Conservation (phyloP, 208 protist genomes). For the Naegleria lovaniensis region DNA sequence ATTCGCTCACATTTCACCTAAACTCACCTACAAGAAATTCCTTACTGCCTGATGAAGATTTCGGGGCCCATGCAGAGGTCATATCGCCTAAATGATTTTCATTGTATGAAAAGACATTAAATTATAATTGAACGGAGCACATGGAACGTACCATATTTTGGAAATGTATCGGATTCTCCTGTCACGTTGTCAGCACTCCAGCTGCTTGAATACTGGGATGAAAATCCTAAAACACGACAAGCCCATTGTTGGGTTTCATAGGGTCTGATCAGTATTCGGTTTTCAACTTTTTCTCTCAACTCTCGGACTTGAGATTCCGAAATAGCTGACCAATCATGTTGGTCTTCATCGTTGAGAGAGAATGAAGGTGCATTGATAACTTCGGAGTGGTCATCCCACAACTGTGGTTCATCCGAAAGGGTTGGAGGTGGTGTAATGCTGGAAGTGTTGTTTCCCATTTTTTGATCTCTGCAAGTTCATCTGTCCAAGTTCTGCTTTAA, state of each 20-base stretch:
- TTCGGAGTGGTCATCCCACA: too few species aligned
- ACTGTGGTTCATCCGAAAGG: too few species aligned
- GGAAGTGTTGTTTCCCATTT: too few species aligned
- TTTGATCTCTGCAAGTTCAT: too few species aligned
- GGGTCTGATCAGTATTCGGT: background rate
- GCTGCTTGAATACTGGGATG: background rate
- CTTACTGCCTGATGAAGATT: background rate
- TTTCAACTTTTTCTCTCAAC: background rate
- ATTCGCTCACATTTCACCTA: too few species aligned
- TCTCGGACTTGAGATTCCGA: background rate
- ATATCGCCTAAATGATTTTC: background rate
- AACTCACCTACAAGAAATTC: background rate
- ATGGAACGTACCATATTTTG: background rate
- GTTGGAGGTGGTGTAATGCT: too few species aligned
- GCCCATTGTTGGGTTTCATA: background rate
- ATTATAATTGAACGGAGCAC: background rate
- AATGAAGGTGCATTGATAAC: too few species aligned
- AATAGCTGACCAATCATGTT: too few species aligned
- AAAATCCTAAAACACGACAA: background rate
- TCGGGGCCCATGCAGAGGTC: background rate
- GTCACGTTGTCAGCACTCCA: background rate
- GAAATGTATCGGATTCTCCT: background rate
- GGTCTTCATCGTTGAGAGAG: too few species aligned
- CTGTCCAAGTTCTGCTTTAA: too few species aligned
- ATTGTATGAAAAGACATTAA: too few species aligned